A percentile compares a stretch with the other conserved stretches of the same genome.
Evolutionary conservation across 2,329 filamentous ascomycete species (phyloP).

Genomic region (Cadophora sp.): DNA sequence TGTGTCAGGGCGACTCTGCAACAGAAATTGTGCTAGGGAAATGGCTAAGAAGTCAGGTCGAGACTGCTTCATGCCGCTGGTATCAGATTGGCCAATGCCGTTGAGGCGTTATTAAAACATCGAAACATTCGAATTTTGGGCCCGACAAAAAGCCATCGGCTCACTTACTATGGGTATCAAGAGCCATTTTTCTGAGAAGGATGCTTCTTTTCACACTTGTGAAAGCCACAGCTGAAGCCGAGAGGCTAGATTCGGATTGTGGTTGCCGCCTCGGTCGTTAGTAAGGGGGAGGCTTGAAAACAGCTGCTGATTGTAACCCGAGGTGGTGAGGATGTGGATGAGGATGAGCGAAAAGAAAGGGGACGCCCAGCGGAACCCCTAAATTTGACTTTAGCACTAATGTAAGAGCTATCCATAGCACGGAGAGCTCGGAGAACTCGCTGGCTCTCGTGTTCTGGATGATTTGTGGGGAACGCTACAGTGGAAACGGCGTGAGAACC

Average conservation of each 20-base stretch:
- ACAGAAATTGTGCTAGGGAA: slow-evolving; percentile 7
- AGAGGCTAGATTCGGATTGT: not conserved
- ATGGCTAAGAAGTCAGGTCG: not conserved
- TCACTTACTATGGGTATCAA: not conserved
- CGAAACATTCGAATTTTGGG: not conserved
- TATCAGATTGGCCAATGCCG: slow-evolving; percentile 14
- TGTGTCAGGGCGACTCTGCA: slow-evolving; percentile 7
- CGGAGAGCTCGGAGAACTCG: not conserved
- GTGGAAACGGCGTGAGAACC: not conserved
- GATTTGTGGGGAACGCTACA: not conserved
- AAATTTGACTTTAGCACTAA: not conserved
- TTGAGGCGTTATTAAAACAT: slow-evolving; percentile 2
- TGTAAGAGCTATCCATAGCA: not conserved
- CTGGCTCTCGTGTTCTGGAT: not conserved
- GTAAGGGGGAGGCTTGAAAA: slow-evolving; percentile 6
- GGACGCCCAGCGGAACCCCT: not conserved
- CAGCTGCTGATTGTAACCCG: not conserved
- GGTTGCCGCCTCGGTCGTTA: not conserved
- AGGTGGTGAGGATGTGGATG: not conserved
- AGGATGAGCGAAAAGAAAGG: not conserved
- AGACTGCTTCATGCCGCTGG: slow-evolving; percentile 9
- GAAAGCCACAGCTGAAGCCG: slow-evolving; percentile 2
- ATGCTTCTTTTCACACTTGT: not conserved
- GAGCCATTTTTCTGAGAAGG: not conserved
- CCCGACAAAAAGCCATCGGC: not conserved